These are phyloP conservation scores for Tricholoma hemisulphureum DNA, from an alignment of 768 basidiomycete genomes.

Conservation along the genomic window DNA sequence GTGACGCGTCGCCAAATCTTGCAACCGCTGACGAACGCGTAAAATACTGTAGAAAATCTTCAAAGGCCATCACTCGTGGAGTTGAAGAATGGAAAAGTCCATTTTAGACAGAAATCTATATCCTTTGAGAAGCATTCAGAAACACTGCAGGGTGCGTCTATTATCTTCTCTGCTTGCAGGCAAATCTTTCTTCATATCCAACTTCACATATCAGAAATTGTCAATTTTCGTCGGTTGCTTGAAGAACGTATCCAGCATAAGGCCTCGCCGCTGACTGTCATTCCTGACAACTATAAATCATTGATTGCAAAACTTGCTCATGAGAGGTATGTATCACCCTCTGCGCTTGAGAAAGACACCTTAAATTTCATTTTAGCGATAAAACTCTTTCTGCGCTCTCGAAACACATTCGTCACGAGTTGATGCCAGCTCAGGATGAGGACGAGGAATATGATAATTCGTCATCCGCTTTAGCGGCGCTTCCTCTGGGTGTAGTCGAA, in stretches of 20 bases:
- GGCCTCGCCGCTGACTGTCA: slow-evolving; percentile 48
- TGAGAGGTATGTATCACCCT: slow-evolving; percentile 61
- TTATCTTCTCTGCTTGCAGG: slow-evolving; percentile 5
- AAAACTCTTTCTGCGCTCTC: slow-evolving; percentile 61
- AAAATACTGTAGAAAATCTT: slow-evolving; percentile 31
- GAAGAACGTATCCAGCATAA: slow-evolving; percentile 49
- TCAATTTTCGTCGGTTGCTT: slow-evolving; percentile 73
- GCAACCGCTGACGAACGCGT: slow-evolving; percentile 26
- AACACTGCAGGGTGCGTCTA: slow-evolving; percentile 69
- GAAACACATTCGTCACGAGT: slow-evolving; percentile 66
- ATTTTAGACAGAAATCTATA: slow-evolving; percentile 72
- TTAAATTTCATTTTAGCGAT: slow-evolving; percentile 52
- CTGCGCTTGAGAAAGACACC: background rate
- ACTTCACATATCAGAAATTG: slow-evolving; percentile 51
- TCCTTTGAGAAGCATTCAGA: slow-evolving; percentile 79
- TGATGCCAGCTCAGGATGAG: slow-evolving; percentile 65
- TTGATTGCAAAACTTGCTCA: slow-evolving; percentile 81
- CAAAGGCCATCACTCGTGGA: slow-evolving; percentile 52
- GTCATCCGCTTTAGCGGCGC: slow-evolving; percentile 34
- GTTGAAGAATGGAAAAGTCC: slow-evolving; percentile 72
- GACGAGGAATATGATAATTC: slow-evolving; percentile 44
- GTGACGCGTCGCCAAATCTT: slow-evolving; percentile 23
- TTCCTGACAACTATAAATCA: slow-evolving; percentile 70
- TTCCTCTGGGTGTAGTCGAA: slow-evolving; percentile 60
- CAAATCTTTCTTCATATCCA: slow-evolving; percentile 1